A percentile compares a stretch with the other conserved stretches of the same genome.
Conservation (phyloP, 345 rosid species). For the Hibiscus syriacus region DNA sequence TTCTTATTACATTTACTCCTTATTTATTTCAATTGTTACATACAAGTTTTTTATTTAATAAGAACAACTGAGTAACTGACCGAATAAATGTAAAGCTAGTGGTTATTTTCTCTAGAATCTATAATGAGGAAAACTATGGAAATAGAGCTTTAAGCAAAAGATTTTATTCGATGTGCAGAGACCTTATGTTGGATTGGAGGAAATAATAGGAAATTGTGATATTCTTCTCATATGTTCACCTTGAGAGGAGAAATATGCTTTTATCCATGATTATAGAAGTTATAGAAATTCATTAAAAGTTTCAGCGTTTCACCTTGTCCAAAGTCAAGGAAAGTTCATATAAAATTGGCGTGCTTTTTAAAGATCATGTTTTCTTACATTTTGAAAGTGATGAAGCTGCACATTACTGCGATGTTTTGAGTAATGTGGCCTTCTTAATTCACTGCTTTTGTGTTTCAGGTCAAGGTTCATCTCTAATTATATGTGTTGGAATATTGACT, state of each 20-base stretch:
- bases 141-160: too few species aligned
- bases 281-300: neutral
- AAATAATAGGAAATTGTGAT: too few species aligned
- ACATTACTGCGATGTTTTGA: neutral
- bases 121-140: too few species aligned
- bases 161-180: too few species aligned
- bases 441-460: conserved; percentile 44
- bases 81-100: too few species aligned
- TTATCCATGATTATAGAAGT: neutral
- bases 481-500: conserved; percentile 89
- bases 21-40: too few species aligned
- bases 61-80: too few species aligned
- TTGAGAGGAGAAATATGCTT: neutral
- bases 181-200: too few species aligned
- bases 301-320: neutral
- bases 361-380: neutral
- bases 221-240: neutral
- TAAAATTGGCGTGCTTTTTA: neutral
- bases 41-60: too few species aligned
- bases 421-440: conserved; percentile 1
- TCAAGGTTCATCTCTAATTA: conserved; percentile 83
- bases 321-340: neutral
- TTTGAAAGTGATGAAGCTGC: neutral
- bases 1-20: too few species aligned
- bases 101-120: too few species aligned